Percentiles rank a stretch among this genome's conserved stretches.
Evolutionary conservation across 441 rosid species (phyloP).

Genomic region (Pelargonium exstipulatum): DNA sequence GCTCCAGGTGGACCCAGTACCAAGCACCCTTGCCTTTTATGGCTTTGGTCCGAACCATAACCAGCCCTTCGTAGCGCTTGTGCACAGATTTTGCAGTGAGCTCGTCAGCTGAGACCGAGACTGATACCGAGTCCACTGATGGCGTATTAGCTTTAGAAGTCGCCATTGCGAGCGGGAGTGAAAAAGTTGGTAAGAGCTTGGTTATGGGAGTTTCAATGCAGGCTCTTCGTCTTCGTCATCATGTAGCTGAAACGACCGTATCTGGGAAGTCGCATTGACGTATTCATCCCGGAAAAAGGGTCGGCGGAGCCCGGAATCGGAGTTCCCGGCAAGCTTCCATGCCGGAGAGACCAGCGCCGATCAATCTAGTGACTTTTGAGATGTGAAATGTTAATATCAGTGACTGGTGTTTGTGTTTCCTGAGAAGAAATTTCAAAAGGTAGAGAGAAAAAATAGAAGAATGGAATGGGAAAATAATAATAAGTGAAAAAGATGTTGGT

Average conservation of each 20-base stretch:
- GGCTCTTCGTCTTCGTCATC: no score
- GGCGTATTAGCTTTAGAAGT: no score
- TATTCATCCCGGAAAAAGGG: not conserved
- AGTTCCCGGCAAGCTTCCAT: not conserved
- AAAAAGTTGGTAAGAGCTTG: no score
- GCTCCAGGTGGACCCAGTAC: conserved; percentile 4
- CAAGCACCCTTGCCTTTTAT: not conserved
- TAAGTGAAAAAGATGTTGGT: no score
- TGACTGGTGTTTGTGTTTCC: no score
- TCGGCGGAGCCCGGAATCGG: not conserved
- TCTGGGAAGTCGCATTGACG: no score
- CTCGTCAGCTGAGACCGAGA: not conserved
- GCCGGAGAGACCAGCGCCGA: not conserved
- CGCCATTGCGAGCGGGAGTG: no score
- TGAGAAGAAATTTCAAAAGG: no score
- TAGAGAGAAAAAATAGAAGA: no score
- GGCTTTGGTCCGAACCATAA: not conserved
- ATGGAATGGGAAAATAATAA: no score
- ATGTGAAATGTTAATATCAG: no score
- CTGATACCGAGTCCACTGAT: not conserved
- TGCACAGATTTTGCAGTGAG: not conserved
- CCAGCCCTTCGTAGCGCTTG: not conserved
- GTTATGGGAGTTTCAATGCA: not conserved
- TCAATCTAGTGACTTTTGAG: not conserved
- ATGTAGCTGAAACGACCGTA: no score